These are phyloP conservation scores for Trichoderma arundinaceum DNA, from an alignment of 2,329 filamentous ascomycete genomes.

Conservation along the genomic window DNA sequence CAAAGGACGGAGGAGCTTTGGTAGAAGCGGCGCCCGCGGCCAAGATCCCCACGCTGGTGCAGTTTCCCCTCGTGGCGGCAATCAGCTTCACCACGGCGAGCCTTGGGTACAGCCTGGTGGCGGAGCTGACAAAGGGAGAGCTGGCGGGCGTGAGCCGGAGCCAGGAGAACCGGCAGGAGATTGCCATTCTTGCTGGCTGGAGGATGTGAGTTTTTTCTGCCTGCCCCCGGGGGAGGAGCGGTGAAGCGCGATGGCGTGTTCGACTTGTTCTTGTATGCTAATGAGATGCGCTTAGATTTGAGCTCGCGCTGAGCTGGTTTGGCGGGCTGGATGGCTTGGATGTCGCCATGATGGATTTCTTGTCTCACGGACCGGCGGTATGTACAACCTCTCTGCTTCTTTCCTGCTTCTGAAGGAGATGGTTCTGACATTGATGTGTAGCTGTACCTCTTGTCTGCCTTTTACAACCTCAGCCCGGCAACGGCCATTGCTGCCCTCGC, in stretches of 20 bases:
- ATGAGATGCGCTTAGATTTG: conserved; percentile 54
- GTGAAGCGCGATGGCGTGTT: neutral
- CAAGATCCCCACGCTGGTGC: conserved; percentile 39
- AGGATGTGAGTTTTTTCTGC: conserved; percentile 55
- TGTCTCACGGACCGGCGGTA: conserved; percentile 76
- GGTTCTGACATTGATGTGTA: conserved; percentile 41
- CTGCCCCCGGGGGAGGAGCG: neutral
- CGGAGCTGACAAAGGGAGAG: conserved; percentile 66
- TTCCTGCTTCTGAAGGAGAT: neutral
- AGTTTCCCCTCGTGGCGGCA: conserved; percentile 59
- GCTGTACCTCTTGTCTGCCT: conserved; percentile 76
- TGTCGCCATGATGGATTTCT: conserved; percentile 66
- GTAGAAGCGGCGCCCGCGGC: conserved; percentile 6
- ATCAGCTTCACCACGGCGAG: conserved; percentile 67
- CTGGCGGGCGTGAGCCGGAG: conserved; percentile 70
- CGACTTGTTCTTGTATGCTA: neutral
- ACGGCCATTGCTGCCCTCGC: conserved; percentile 66
- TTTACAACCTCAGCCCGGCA: conserved; percentile 71
- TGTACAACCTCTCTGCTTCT: conserved; percentile 1
- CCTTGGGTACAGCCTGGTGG: conserved; percentile 66
- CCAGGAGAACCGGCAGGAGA: conserved; percentile 66
- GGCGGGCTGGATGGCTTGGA: conserved; percentile 76
- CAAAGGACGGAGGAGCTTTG: neutral
- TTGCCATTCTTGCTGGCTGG: conserved; percentile 60
- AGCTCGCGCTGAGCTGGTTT: conserved; percentile 76